Evolutionary conservation across 768 basidiomycete genomes (phyloP).

Genomic region (Mrakia blollopis): DNA sequence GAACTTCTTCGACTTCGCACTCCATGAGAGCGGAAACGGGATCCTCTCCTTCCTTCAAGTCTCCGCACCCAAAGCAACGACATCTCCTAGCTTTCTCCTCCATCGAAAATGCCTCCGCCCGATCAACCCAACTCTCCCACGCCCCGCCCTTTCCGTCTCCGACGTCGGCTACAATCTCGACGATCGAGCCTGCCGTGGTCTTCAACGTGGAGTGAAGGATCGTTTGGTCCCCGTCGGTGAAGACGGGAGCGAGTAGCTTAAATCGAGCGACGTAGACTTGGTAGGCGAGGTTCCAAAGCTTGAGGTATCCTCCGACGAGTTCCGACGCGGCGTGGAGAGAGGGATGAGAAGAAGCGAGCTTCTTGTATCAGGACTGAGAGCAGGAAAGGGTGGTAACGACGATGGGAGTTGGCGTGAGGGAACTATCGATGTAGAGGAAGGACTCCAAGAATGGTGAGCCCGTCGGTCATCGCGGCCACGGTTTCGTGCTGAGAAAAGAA

Average conservation of each 20-base stretch:
- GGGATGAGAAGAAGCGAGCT: neutral
- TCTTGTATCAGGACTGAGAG: neutral
- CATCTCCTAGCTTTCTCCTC: neutral
- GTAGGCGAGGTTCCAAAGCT: neutral
- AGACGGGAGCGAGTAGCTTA: constrained; percentile 75
- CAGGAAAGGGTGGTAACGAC: neutral
- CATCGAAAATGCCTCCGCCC: too few species aligned
- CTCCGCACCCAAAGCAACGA: neutral
- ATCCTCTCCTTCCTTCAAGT: neutral
- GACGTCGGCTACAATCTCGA: neutral
- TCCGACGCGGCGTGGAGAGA: constrained; percentile 4
- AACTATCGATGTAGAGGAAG: neutral
- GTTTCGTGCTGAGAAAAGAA: too few species aligned
- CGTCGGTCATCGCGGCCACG: too few species aligned
- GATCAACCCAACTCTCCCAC: too few species aligned
- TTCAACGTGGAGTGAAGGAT: neutral
- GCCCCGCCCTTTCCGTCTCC: neutral
- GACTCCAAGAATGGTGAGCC: too few species aligned
- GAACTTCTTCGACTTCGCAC: neutral
- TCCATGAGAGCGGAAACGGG: neutral
- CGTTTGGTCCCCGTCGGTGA: constrained; percentile 82
- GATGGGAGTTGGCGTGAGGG: neutral
- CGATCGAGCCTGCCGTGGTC: neutral
- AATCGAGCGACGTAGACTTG: neutral
- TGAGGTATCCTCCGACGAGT: neutral